Percentiles rank a stretch among this genome's conserved stretches.
Evolutionary conservation across 164 flowering plant genomes (phyloP).

Genomic region (Liquidambar formosana): DNA sequence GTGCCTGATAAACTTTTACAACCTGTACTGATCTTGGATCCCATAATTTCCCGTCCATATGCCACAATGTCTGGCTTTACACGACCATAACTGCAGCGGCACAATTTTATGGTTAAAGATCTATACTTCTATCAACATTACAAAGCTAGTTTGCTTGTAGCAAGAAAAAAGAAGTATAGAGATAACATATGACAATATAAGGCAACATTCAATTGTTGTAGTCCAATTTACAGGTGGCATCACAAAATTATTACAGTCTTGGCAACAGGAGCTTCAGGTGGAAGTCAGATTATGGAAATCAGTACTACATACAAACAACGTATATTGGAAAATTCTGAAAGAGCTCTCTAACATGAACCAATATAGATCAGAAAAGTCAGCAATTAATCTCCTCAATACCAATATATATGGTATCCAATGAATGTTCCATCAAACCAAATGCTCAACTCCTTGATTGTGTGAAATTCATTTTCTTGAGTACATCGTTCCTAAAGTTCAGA

Average conservation of each 20-base stretch:
- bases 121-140: not conserved
- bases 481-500: not conserved
- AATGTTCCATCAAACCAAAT: no score
- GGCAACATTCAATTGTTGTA: not conserved
- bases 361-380: no score
- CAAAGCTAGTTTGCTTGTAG: not conserved
- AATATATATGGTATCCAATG: no score
- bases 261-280: not conserved
- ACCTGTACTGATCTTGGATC: constrained; percentile 96
- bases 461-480: not conserved
- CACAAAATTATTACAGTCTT: no score
- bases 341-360: no score
- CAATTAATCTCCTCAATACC: no score
- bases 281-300: not conserved
- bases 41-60: constrained; percentile 97
- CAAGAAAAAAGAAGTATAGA: not conserved
- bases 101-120: not conserved
- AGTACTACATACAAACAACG: not conserved
- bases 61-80: constrained; percentile 99
- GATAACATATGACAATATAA: not conserved
- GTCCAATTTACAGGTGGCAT: no score
- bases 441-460: no score
- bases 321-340: no score
- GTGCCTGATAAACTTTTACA: constrained; percentile 99
- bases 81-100: constrained; percentile 75